Percentiles rank a stretch among this genome's conserved stretches.
These are phyloP conservation scores for Fomitopsis palustris DNA, from an alignment of 1,284 basidiomycete genomes.

Conservation along the genomic window DNA sequence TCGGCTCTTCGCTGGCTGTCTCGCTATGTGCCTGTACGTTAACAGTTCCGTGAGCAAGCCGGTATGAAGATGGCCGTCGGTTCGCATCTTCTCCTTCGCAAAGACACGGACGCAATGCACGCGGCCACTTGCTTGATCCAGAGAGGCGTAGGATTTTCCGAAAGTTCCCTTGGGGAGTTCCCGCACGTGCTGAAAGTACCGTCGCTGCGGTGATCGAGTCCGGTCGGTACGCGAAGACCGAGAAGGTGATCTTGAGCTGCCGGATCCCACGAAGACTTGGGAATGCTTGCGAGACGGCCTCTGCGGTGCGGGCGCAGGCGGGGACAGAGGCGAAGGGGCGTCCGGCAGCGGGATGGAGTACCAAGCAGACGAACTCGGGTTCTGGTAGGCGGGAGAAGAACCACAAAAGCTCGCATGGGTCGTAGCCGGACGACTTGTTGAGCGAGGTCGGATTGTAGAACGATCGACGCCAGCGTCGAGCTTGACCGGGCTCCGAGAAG, in stretches of 20 bases:
- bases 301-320: neutral
- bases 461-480: conserved; percentile 7
- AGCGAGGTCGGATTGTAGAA: conserved; percentile 6
- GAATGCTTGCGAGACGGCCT: neutral
- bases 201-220: conserved; percentile 8
- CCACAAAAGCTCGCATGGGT: neutral
- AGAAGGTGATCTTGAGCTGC: neutral
- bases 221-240: neutral
- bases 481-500: conserved; percentile 1
- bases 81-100: conserved; percentile 15
- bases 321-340: neutral
- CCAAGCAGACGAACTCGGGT: neutral
- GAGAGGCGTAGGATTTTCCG: conserved; percentile 22
- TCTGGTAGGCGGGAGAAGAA: neutral
- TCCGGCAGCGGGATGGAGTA: neutral
- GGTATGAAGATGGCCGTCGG: conserved; percentile 5
- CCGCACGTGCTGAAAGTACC: conserved; percentile 27
- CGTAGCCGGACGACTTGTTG: conserved; percentile 2
- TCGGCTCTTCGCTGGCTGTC: conserved; percentile 17
- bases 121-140: conserved; percentile 21
- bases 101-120: conserved; percentile 23
- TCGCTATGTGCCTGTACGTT: conserved; percentile 30
- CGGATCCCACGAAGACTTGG: neutral
- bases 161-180: conserved; percentile 24
- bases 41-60: conserved; percentile 24